Percentiles rank a stretch among this genome's conserved stretches.
These are phyloP conservation scores for Debaryomyces sp. DNA, from an alignment of 1,139 yeast species.

Conservation along the genomic window DNA sequence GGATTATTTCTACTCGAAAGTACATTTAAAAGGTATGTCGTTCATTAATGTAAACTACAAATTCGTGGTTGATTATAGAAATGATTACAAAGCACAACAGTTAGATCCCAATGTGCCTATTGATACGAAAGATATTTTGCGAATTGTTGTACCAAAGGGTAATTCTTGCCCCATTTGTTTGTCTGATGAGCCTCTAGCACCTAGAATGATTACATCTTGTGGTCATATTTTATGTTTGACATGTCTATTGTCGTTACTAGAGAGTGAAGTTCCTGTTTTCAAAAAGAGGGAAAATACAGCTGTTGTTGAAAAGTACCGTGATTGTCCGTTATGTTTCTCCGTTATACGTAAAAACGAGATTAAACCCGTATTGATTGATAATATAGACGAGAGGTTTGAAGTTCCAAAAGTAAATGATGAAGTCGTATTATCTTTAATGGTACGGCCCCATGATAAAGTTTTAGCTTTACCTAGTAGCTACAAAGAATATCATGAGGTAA, in stretches of 20 bases:
- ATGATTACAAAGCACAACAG: conserved; percentile 57
- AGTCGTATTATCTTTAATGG: conserved; percentile 69
- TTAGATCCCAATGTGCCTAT: conserved; percentile 78
- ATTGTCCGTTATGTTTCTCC: conserved; percentile 86
- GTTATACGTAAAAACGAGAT: conserved; percentile 60
- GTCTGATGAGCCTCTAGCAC: conserved; percentile 82
- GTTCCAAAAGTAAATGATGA: conserved; percentile 65
- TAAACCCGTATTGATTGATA: conserved; percentile 68
- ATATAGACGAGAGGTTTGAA: conserved; percentile 58
- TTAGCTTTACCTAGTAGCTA: conserved; percentile 63
- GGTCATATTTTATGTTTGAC: conserved; percentile 91
- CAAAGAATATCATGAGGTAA: conserved; percentile 27
- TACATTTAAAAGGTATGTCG: conserved; percentile 64
- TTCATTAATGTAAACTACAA: conserved; percentile 86
- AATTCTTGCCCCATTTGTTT: conserved; percentile 91
- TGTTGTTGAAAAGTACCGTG: conserved; percentile 56
- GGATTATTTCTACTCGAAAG: conserved; percentile 16
- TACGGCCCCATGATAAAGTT: conserved; percentile 60
- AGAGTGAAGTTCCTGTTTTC: conserved; percentile 51
- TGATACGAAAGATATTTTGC: conserved; percentile 59
- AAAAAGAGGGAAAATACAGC: conserved; percentile 40
- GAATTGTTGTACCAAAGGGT: conserved; percentile 75
- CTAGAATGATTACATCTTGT: conserved; percentile 86
- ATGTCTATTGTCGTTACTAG: conserved; percentile 74
- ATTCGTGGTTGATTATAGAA: conserved; percentile 70